phyloP scores from a whole-genome alignment of 2,329 filamentous ascomycete species.

The Colletotrichum spinosum region DNA sequence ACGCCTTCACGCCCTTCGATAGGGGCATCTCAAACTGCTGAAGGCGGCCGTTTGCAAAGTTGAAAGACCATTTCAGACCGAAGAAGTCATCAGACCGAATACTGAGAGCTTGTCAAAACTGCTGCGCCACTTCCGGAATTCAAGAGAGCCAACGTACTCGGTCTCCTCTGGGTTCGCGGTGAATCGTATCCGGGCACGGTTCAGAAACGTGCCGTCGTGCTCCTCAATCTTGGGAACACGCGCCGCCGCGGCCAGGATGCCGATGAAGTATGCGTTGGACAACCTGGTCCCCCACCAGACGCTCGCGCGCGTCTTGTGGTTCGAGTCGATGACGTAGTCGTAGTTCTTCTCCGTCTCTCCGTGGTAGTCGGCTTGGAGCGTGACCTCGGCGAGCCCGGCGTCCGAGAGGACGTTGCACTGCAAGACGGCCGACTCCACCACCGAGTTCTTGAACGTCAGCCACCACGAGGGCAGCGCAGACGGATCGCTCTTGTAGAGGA shows the following conservation, averaged over 20 bases:
- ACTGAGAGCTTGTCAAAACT: background rate
- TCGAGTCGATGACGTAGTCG: background rate
- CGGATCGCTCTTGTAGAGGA: background rate
- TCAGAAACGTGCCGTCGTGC: background rate
- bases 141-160: background rate
- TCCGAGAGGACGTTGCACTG: background rate
- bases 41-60: background rate
- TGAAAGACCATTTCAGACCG: background rate
- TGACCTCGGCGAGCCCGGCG: background rate
- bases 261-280: background rate
- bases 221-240: background rate
- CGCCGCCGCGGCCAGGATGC: conserved; percentile 1
- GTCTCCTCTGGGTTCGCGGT: background rate
- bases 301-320: background rate
- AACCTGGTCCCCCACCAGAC: conserved; percentile 2
- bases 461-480: conserved; percentile 3
- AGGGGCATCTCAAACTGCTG: background rate
- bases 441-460: background rate
- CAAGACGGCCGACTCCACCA: background rate
- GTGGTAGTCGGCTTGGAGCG: background rate
- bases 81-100: background rate
- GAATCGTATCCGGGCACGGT: background rate
- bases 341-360: background rate
- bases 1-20: no score
- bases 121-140: no score